Conservation (phyloP, 345 rosid genomes). For the Carallia brachiata region DNA sequence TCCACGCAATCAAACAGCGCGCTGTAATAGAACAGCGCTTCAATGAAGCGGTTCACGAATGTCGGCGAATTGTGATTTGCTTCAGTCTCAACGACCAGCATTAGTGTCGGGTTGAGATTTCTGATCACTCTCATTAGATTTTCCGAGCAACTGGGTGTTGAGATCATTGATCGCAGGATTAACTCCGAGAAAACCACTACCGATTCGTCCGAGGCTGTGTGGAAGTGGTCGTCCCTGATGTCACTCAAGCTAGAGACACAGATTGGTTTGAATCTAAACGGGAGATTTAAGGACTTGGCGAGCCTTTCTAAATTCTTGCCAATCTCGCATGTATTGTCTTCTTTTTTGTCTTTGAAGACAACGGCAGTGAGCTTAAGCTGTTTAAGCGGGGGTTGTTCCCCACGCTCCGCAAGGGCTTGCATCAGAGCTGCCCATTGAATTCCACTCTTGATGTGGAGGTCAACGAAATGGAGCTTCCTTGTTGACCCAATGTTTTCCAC, state of each 20-base stretch:
- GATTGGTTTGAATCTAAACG: constrained; percentile 35
- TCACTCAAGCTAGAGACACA: constrained; percentile 23
- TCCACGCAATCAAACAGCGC: constrained; percentile 51
- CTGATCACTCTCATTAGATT: constrained; percentile 36
- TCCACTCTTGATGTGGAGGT: constrained; percentile 56
- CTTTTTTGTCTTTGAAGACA: not conserved
- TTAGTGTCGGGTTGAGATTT: constrained; percentile 39
- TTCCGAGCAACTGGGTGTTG: constrained; percentile 40
- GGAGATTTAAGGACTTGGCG: constrained; percentile 42
- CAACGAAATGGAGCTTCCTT: constrained; percentile 44
- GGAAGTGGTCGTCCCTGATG: constrained; percentile 35
- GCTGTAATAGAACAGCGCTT: constrained; percentile 47
- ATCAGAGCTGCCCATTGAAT: constrained; percentile 51
- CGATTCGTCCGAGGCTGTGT: constrained; percentile 29
- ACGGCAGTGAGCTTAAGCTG: constrained; percentile 45
- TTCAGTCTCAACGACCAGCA: constrained; percentile 48
- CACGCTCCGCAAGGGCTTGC: constrained; percentile 41
- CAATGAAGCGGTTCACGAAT: constrained; percentile 47
- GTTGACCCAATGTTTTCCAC: constrained; percentile 35
- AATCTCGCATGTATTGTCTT: constrained; percentile 20
- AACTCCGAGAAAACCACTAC: constrained; percentile 23
- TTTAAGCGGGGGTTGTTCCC: constrained; percentile 20
- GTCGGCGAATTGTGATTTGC: constrained; percentile 56
- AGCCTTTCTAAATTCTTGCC: constrained; percentile 36
- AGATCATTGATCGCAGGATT: constrained; percentile 28